Percentiles rank a stretch among this genome's conserved stretches.
Conservation (phyloP, 306 rosid genomes). For the Trifolium subterraneum region DNA sequence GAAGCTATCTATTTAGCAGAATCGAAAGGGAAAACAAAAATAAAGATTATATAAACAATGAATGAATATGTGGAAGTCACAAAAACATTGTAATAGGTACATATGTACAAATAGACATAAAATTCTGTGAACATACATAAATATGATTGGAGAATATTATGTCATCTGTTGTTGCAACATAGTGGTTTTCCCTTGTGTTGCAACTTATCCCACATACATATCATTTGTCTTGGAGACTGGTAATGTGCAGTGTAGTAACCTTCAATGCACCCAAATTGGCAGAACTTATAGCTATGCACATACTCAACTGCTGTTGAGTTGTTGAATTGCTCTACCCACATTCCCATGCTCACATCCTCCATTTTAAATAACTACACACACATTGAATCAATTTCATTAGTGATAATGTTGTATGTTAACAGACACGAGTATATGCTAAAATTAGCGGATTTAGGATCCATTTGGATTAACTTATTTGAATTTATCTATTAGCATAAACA, state of each 20-base stretch:
- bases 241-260: slow-evolving; percentile 73
- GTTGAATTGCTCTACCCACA: slow-evolving; percentile 81
- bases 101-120: background rate
- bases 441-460: background rate
- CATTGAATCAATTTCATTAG: background rate
- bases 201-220: slow-evolving; percentile 25
- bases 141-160: slow-evolving; percentile 9
- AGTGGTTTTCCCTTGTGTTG: slow-evolving; percentile 27
- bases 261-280: slow-evolving; percentile 78
- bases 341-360: slow-evolving; percentile 90
- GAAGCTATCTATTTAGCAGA: background rate
- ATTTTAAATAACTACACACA: slow-evolving; percentile 65
- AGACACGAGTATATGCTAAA: background rate
- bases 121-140: background rate
- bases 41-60: slow-evolving; percentile 10
- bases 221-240: slow-evolving; percentile 81
- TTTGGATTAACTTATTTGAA: background rate
- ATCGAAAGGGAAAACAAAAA: background rate
- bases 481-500: no score
- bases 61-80: slow-evolving; percentile 4
- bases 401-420: background rate
- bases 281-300: slow-evolving; percentile 62
- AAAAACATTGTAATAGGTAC: background rate
- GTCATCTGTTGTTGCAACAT: slow-evolving; percentile 16
- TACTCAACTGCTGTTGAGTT: slow-evolving; percentile 53